Base-by-base conservation (phyloP, 1,284 basidiomycete genomes). In the Trichosporon sp. region DNA sequence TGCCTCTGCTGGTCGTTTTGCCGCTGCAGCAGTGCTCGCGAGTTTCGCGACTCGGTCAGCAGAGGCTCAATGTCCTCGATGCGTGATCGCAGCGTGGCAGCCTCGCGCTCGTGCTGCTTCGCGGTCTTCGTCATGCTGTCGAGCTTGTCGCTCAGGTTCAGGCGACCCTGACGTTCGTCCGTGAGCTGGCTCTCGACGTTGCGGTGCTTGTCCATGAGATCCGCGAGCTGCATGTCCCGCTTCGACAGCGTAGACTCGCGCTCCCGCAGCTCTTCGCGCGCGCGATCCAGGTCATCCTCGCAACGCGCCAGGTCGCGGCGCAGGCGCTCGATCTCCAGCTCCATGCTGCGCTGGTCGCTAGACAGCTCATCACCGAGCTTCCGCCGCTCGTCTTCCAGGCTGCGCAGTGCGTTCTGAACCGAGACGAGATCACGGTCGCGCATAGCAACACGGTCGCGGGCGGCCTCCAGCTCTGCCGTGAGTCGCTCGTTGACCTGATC, bases 1-100 rank as follows among this genome's bases (percentile, higher is more conserved):
- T 92, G 93, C 62, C 96, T 83, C 82, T 97, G 94, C 80, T 95
- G 91, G 35, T 93, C 87, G 75, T 91, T 92, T 80, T 94, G 90
- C 66, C 86, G 88, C 80, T 97, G 93, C 2, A 89, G 88, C 47
- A 85, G 83, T 69, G 91, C 80, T 69, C 92, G 81, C 56, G 89
- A 87, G 56, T 91, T 87, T 79, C 96, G 92, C 70, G 93, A 94
- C 80, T 93, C 93, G 62, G 89, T 88, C 70, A 96, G 83, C 71
- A 93, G 86, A 73, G 88, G 86, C 84, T 98, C 95, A 58, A 98
- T 85, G 64, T 93, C 91, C 29, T 87, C 85, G 1, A 91, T 85
- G 63, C 88, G 88, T 6, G 87, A 83, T 68, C 88, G 89, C 58
- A 89, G 85, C 0, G 78, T 79, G 3, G 84, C 83, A 6, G 89